phyloP scores from a whole-genome alignment of 192 early-diverging fungal genomes.

The Spizellomyces punctatus region DNA sequence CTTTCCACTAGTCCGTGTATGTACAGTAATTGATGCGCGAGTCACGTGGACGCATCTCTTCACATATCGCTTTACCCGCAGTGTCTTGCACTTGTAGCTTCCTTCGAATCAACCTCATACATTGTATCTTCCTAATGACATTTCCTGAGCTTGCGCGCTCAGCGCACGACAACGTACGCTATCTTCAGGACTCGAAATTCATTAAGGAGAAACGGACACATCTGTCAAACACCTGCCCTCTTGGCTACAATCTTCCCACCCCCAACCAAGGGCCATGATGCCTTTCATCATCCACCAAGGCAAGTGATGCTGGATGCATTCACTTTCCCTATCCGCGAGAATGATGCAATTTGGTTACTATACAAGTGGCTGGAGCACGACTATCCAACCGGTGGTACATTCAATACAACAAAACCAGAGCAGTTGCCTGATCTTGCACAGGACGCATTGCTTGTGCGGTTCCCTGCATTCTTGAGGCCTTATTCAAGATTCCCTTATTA shows the following conservation, averaged over 20 bases:
- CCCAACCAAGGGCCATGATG: not conserved
- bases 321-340: not conserved
- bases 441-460: conserved; percentile 5
- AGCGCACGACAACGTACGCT: too few species aligned
- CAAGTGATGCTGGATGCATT: not conserved
- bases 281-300: not conserved
- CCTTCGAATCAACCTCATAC: too few species aligned
- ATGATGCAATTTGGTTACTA: conserved; percentile 9
- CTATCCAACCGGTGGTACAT: conserved; percentile 6
- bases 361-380: conserved; percentile 10
- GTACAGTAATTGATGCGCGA: too few species aligned
- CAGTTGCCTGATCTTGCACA: conserved; percentile 7
- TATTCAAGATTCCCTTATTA: conserved; percentile 6
- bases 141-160: too few species aligned
- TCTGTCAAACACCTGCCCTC: not conserved
- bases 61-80: too few species aligned
- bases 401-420: not conserved
- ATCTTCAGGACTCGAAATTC: too few species aligned
- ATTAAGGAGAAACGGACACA: too few species aligned
- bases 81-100: too few species aligned
- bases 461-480: conserved; percentile 8
- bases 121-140: too few species aligned
- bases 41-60: too few species aligned
- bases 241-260: not conserved
- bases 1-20: too few species aligned